phyloP scores from a whole-genome alignment of 2,329 filamentous ascomycete genomes.

The Microcera coccophila region DNA sequence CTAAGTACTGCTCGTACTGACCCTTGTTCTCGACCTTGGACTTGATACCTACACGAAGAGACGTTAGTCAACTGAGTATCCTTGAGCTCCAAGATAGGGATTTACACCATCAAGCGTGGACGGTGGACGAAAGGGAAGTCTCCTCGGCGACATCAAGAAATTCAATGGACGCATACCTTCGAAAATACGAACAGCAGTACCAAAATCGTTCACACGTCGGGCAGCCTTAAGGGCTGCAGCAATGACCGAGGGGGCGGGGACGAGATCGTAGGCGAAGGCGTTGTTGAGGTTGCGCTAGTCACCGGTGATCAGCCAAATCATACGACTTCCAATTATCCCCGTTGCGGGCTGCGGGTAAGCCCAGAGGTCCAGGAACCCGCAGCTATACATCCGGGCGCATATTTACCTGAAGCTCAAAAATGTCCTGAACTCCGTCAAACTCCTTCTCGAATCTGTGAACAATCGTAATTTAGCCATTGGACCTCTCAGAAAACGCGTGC shows the following conservation, averaged over 20 bases:
- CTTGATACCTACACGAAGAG: constrained; percentile 71
- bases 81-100: too few relatives aligned
- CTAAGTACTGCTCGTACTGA: constrained; percentile 95
- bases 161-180: constrained; percentile 65
- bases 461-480: constrained; percentile 29
- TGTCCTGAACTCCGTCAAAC: constrained; percentile 94
- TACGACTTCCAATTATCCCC: constrained; percentile 18
- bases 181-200: constrained; percentile 96
- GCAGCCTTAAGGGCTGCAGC: constrained; percentile 89
- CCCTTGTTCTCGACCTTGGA: constrained; percentile 98
- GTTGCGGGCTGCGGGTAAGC: constrained; percentile 22
- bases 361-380: neutral
- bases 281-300: constrained; percentile 89
- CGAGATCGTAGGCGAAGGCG: constrained; percentile 99
- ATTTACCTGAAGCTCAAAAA: constrained; percentile 98
- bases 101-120: too few relatives aligned
- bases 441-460: constrained; percentile 91
- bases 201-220: constrained; percentile 95
- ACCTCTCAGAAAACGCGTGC: constrained; percentile 12
- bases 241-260: constrained; percentile 88
- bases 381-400: constrained; percentile 15
- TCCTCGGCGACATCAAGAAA: neutral
- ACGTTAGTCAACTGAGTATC: too few relatives aligned
- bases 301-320: constrained; percentile 29
- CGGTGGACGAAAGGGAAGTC: neutral